A percentile compares a stretch with the other conserved stretches of the same genome.
Evolutionary conservation across 129 eudicot species (phyloP).

Genomic region (Tanacetum coccineum): DNA sequence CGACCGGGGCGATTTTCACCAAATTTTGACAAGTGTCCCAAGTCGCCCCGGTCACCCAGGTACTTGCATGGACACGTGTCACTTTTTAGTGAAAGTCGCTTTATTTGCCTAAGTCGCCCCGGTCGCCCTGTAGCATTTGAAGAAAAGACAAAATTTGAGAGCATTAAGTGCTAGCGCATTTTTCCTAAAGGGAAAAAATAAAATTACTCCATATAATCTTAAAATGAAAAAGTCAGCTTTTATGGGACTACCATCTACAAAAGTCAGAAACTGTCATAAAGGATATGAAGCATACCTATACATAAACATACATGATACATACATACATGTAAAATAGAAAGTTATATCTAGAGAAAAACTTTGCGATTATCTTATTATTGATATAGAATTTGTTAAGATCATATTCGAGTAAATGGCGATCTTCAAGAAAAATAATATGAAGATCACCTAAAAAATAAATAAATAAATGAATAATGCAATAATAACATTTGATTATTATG

Average conservation of each 20-base stretch:
- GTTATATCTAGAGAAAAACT: background rate
- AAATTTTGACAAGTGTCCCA: no score
- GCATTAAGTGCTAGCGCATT: no score
- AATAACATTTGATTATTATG: background rate
- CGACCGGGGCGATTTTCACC: no score
- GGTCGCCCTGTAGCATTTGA: no score
- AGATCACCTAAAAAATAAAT: constrained; percentile 28
- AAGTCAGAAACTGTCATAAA: constrained; percentile 17
- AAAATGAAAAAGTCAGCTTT: background rate
- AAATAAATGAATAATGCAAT: constrained; percentile 17
- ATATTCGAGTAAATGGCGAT: constrained; percentile 21
- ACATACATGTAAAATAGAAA: background rate
- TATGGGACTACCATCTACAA: background rate
- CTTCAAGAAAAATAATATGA: constrained; percentile 22
- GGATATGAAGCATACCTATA: no score
- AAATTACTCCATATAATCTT: background rate
- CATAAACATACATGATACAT: no score
- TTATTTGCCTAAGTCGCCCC: no score
- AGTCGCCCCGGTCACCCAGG: no score
- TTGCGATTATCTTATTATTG: constrained; percentile 3
- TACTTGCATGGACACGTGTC: no score
- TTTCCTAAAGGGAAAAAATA: no score
- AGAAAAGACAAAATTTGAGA: no score
- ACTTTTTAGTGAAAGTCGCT: no score
- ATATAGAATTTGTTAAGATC: constrained; percentile 8